phyloP scores from a whole-genome alignment of 2,329 filamentous ascomycete genomes.

The Chrysoporthe austroafricana region DNA sequence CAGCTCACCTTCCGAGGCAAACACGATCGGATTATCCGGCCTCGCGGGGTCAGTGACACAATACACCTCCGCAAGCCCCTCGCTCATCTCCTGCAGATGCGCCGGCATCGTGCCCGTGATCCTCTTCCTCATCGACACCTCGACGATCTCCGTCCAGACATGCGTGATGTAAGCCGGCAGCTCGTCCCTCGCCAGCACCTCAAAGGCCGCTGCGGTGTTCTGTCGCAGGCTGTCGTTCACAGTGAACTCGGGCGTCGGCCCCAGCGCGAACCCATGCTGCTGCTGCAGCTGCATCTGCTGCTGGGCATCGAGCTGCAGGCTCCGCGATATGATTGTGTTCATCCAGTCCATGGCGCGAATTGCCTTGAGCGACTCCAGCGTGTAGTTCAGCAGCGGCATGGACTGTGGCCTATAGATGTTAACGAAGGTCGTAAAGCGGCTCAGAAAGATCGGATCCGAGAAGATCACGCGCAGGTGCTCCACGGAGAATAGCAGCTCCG shows the following conservation, averaged over 20 bases:
- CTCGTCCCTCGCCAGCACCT: constrained; percentile 67
- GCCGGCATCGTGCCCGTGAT: constrained; percentile 69
- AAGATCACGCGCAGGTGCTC: constrained; percentile 46
- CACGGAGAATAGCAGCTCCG: constrained; percentile 59
- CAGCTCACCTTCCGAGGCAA: constrained; percentile 69
- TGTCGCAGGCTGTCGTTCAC: constrained; percentile 62
- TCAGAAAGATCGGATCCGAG: constrained; percentile 30
- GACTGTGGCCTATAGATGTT: constrained; percentile 62
- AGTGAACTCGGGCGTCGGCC: constrained; percentile 51
- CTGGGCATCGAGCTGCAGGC: constrained; percentile 59
- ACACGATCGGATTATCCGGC: constrained; percentile 75
- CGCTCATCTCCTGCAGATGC: constrained; percentile 69
- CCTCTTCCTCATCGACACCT: constrained; percentile 66
- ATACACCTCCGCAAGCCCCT: constrained; percentile 77
- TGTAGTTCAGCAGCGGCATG: constrained; percentile 69
- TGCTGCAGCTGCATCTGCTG: background rate
- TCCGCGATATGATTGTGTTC: constrained; percentile 67
- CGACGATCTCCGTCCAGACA: constrained; percentile 71
- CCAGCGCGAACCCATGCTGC: constrained; percentile 53
- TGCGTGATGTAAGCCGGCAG: constrained; percentile 74
- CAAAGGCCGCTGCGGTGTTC: constrained; percentile 68
- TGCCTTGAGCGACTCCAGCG: constrained; percentile 72
- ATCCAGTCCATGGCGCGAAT: constrained; percentile 72
- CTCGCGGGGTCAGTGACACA: constrained; percentile 76
- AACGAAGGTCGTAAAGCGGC: constrained; percentile 71